Percentiles rank a stretch among this genome's conserved stretches.
These are phyloP conservation scores for Fagus crenata DNA, from an alignment of 306 rosid genomes.

Conservation along the genomic window DNA sequence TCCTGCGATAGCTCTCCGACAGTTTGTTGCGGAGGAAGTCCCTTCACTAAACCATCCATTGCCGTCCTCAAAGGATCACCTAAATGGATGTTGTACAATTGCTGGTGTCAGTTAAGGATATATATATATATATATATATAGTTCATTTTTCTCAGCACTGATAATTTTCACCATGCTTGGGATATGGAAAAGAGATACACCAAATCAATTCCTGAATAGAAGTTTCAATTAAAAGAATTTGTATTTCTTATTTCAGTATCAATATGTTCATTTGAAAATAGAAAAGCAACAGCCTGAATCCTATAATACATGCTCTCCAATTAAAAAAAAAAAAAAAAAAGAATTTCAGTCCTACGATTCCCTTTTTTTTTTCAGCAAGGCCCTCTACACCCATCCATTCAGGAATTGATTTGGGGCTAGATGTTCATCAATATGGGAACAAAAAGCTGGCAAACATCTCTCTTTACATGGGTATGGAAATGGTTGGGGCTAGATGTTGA, in stretches of 20 bases:
- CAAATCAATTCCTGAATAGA: neutral
- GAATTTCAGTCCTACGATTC: neutral
- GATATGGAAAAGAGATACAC: neutral
- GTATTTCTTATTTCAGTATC: too few species aligned
- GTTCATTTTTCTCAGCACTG: neutral
- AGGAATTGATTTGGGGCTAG: too few species aligned
- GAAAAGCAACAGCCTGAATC: too few species aligned
- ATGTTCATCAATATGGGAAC: neutral
- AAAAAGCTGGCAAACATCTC: neutral
- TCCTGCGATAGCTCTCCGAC: too few species aligned
- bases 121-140: neutral
- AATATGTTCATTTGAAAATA: too few species aligned
- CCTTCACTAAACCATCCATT: too few species aligned
- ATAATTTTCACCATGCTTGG: neutral
- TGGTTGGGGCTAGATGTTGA: neutral
- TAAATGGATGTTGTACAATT: constrained; percentile 41
- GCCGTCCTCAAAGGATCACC: constrained; percentile 52
- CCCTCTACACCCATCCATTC: neutral
- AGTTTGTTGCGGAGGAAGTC: too few species aligned
- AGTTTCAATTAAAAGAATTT: too few species aligned
- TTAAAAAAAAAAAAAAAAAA: too few species aligned
- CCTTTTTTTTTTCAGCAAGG: neutral
- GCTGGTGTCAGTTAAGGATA: constrained; percentile 28
- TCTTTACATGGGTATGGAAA: neutral
- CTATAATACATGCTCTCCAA: too few species aligned